These are phyloP conservation scores for Eutypa lata DNA, from an alignment of 2,329 filamentous ascomycete species.

Conservation along the genomic window DNA sequence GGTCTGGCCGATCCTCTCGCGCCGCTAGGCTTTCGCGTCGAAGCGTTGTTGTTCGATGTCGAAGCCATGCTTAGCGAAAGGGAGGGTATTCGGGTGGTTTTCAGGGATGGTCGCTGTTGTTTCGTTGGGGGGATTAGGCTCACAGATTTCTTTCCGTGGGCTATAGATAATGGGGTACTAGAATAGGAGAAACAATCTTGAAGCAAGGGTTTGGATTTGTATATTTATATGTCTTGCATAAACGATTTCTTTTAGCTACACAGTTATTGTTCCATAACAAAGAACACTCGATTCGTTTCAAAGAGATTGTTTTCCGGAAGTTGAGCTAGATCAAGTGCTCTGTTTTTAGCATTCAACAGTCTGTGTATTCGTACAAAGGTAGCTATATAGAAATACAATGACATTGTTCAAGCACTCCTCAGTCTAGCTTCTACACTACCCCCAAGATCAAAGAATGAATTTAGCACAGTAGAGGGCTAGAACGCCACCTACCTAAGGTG, in stretches of 20 bases:
- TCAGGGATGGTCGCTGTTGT: background rate
- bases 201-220: no score
- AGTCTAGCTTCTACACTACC: background rate
- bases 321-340: no score
- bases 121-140: background rate
- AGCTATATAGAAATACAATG: background rate
- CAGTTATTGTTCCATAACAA: no score
- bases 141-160: background rate
- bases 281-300: no score
- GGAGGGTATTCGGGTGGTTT: background rate
- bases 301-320: no score
- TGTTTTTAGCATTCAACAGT: no score
- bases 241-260: no score
- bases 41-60: slow-evolving; percentile 7
- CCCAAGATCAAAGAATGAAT: no score
- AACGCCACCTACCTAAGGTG: background rate
- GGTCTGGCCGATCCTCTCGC: background rate
- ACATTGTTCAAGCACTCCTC: background rate
- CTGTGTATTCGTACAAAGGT: background rate
- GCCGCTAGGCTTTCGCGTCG: background rate
- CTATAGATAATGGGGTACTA: background rate
- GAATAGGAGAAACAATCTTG: background rate
- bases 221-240: no score
- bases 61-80: background rate
- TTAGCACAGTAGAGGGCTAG: no score